Conservation (phyloP, 1,139 yeast species). For the Geotrichum histeridarum region DNA sequence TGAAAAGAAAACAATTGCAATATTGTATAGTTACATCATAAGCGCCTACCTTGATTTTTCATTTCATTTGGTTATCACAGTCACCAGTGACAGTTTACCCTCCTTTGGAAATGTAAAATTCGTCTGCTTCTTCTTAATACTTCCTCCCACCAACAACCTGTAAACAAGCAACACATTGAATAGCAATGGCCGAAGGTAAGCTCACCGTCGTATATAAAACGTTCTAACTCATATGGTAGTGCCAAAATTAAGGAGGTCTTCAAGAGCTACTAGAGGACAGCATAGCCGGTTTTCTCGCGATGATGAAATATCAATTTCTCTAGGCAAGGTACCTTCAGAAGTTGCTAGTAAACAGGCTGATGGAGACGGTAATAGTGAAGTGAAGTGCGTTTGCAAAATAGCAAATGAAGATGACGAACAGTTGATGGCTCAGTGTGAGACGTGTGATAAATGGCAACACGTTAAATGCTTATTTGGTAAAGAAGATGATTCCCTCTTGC, state of each 20-base stretch:
- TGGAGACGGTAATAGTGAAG: conserved; percentile 12
- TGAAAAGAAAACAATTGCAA: too few relatives aligned
- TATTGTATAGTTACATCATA: too few relatives aligned
- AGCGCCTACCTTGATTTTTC: background rate
- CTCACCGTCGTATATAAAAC: background rate
- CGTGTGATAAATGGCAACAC: conserved; percentile 83
- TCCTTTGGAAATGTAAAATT: too few relatives aligned
- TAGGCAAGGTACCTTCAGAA: background rate
- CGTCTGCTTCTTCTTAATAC: background rate
- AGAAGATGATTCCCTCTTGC: conserved; percentile 39
- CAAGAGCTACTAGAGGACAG: conserved; percentile 44
- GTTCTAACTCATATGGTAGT: background rate
- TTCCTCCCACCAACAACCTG: background rate
- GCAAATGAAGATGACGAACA: conserved; percentile 57
- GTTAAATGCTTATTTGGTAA: conserved; percentile 62
- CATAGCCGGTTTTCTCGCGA: conserved; percentile 37
- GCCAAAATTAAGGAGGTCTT: conserved; percentile 31
- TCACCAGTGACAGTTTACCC: too few relatives aligned
- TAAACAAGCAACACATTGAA: background rate
- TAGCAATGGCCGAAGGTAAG: conserved; percentile 7
- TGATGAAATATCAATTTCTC: conserved; percentile 19
- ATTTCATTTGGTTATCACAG: too few relatives aligned
- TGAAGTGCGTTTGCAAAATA: conserved; percentile 58
- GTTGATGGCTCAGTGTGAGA: conserved; percentile 74
- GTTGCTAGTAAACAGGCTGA: conserved; percentile 21